phyloP scores from a whole-genome alignment of 169 alveolate genomes.

The Plasmodium fragile region DNA sequence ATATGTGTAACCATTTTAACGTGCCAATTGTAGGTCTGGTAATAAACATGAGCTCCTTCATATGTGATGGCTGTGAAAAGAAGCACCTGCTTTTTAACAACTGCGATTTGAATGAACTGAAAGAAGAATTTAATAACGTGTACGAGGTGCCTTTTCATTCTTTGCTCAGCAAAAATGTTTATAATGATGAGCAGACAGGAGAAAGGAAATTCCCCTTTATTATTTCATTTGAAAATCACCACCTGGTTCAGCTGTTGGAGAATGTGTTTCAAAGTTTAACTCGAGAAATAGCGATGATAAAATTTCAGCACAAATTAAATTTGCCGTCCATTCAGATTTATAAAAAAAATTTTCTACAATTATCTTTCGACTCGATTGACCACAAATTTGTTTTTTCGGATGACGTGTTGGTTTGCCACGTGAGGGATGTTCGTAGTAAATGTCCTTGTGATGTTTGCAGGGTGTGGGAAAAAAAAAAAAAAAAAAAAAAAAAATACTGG shows the following conservation, averaged over 20 bases:
- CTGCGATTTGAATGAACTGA: conserved; percentile 87
- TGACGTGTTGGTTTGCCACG: conserved; percentile 70
- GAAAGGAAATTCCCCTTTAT: conserved; percentile 89
- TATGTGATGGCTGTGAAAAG: conserved; percentile 91
- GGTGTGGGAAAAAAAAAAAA: conserved; percentile 5
- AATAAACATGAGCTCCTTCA: conserved; percentile 96
- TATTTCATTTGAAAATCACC: conserved; percentile 87
- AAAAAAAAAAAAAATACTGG: conserved; percentile 67
- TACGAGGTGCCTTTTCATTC: conserved; percentile 87
- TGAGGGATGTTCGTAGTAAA: conserved; percentile 64
- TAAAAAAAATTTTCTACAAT: conserved; percentile 38
- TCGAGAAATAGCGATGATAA: conserved; percentile 79
- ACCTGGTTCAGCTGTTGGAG: conserved; percentile 77
- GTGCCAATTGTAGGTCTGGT: conserved; percentile 95
- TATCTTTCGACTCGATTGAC: conserved; percentile 73
- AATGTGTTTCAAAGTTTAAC: conserved; percentile 82
- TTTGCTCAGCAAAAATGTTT: conserved; percentile 86
- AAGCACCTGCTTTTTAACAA: conserved; percentile 90
- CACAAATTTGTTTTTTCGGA: conserved; percentile 74
- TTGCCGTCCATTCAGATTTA: conserved; percentile 60
- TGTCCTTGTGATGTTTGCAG: conserved; percentile 44
- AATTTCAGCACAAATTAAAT: conserved; percentile 53
- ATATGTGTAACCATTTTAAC: conserved; percentile 93
- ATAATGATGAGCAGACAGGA: conserved; percentile 43
- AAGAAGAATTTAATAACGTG: conserved; percentile 87